phyloP scores from a whole-genome alignment of 225 moss, liverwort and hornwort genomes.

The Polytrichum commune region DNA sequence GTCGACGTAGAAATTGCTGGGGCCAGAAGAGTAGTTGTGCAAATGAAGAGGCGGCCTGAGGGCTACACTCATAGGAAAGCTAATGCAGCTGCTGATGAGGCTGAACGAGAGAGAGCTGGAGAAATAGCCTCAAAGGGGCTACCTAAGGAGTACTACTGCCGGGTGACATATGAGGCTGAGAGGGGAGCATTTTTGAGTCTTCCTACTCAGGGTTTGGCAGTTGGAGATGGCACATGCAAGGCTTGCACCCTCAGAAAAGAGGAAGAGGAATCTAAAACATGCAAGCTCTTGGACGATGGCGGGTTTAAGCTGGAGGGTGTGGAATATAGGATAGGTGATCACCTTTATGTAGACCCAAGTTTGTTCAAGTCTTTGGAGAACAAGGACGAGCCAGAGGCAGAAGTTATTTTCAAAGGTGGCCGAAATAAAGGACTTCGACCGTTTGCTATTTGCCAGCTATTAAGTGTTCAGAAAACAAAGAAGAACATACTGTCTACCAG shows the following conservation, averaged over 20 bases:
- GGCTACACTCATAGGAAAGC: constrained; percentile 56
- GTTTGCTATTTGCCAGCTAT: constrained; percentile 82
- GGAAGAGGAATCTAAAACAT: constrained; percentile 41
- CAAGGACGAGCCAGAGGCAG: constrained; percentile 24
- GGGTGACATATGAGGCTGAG: constrained; percentile 71
- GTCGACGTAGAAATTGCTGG: constrained; percentile 71
- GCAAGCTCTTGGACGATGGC: constrained; percentile 43
- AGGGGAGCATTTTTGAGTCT: constrained; percentile 78
- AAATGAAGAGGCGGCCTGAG: constrained; percentile 64
- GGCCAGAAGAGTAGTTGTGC: constrained; percentile 35
- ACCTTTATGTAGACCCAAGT: constrained; percentile 71
- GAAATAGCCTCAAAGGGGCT: constrained; percentile 61
- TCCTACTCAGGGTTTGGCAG: constrained; percentile 42
- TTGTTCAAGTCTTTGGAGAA: constrained; percentile 41
- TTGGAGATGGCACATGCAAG: constrained; percentile 64
- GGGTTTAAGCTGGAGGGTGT: constrained; percentile 76
- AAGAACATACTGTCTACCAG: constrained; percentile 37
- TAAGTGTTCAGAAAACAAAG: constrained; percentile 47
- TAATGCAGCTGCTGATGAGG: constrained; percentile 63
- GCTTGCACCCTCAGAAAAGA: constrained; percentile 56
- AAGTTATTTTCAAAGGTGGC: constrained; percentile 70
- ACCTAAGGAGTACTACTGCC: constrained; percentile 62
- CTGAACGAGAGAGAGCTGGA: constrained; percentile 54
- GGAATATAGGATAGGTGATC: constrained; percentile 69
- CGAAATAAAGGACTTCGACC: constrained; percentile 89